phyloP scores from a whole-genome alignment of 2,329 filamentous ascomycete genomes.

The Epichloe festucae region DNA sequence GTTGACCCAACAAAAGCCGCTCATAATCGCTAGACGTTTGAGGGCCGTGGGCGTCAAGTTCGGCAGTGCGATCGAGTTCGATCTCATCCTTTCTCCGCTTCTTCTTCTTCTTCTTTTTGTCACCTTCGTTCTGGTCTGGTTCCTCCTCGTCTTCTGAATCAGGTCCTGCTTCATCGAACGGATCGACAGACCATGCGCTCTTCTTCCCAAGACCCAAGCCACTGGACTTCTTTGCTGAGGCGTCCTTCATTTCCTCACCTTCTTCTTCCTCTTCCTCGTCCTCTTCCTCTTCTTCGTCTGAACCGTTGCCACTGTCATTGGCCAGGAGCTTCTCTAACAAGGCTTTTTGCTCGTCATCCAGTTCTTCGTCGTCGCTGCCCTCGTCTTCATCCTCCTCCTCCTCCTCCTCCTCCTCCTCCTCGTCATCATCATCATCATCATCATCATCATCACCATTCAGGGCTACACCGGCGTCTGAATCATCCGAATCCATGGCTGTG shows the following conservation, averaged over 20 bases:
- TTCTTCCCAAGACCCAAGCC: constrained; percentile 48
- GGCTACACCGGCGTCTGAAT: constrained; percentile 33
- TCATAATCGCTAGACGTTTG: constrained; percentile 89
- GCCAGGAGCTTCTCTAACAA: constrained; percentile 29
- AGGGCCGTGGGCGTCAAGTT: constrained; percentile 77
- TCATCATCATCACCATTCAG: constrained; percentile 35
- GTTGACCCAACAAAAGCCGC: constrained; percentile 78
- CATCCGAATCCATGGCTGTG: constrained; percentile 34
- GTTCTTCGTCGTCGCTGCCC: constrained; percentile 28
- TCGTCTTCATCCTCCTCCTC: constrained; percentile 36
- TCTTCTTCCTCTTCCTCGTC: constrained; percentile 31
- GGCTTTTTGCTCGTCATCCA: constrained; percentile 21
- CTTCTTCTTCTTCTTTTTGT: constrained; percentile 38
- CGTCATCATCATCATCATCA: constrained; percentile 31
- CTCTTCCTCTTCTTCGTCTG: constrained; percentile 25
- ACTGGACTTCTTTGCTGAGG: constrained; percentile 19
- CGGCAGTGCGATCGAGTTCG: constrained; percentile 80
- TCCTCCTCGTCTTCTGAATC: constrained; percentile 29
- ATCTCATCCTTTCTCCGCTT: constrained; percentile 66
- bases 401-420: constrained; percentile 24
- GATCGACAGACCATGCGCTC: constrained; percentile 77
- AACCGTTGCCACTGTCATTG: constrained; percentile 31
- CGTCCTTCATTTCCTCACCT: constrained; percentile 28
- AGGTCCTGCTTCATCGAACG: constrained; percentile 45
- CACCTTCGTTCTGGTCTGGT: constrained; percentile 7